A percentile compares a stretch with the other conserved stretches of the same genome.
phyloP scores from a whole-genome alignment of 1,284 basidiomycete genomes.

The Irpex sp. region DNA sequence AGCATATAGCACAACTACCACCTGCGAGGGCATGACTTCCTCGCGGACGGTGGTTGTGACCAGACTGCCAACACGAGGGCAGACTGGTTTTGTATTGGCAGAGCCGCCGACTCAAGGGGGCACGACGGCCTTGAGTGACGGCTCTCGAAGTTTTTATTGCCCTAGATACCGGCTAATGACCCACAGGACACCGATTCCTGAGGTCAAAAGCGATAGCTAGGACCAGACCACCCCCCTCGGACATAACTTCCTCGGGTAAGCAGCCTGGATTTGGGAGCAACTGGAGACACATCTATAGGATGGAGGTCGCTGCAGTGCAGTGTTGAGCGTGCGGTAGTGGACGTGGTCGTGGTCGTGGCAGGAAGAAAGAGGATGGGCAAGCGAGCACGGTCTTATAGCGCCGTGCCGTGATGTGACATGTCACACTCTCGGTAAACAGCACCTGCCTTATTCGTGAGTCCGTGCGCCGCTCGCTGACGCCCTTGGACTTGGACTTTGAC shows the following conservation, averaged over 20 bases:
- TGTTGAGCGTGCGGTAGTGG: not conserved
- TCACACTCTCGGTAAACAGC: not conserved
- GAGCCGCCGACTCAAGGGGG: not conserved
- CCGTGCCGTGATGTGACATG: not conserved
- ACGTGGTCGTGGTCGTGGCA: not conserved
- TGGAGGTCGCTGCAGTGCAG: not conserved
- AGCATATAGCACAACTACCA: not conserved
- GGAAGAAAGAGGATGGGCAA: not conserved
- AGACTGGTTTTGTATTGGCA: not conserved
- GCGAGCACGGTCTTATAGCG: not conserved
- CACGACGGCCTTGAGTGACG: not conserved
- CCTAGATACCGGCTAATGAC: too few relatives aligned
- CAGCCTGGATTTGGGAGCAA: too few relatives aligned
- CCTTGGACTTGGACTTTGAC: too few relatives aligned
- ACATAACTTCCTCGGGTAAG: too few relatives aligned
- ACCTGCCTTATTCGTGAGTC: not conserved
- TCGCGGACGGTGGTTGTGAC: not conserved
- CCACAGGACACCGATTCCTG: too few relatives aligned
- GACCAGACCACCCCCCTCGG: too few relatives aligned
- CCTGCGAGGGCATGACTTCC: not conserved
- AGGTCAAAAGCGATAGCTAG: too few relatives aligned
- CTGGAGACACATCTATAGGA: not conserved
- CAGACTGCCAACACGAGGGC: not conserved
- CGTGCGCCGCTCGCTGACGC: not conserved
- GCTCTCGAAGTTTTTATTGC: not conserved